Base-by-base conservation (phyloP, 2,329 filamentous ascomycete species). In the Waltergamsia citrina region DNA sequence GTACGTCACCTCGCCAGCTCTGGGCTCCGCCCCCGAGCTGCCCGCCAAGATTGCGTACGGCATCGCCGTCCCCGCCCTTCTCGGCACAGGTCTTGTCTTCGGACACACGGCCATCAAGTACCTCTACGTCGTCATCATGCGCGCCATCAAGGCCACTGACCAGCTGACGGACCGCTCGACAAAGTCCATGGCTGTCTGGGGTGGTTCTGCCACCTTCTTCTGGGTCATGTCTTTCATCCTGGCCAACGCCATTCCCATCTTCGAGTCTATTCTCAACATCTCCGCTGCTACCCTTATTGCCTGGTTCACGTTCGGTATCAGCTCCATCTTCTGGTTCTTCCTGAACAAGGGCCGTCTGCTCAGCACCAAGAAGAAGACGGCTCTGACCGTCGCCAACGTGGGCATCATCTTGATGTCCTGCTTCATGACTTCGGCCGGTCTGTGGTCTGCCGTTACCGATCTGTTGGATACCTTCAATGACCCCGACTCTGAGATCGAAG, bases 251-350 rank as follows among this genome's bases (percentile, higher is more conserved):
- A 53, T 59, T 36, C 56, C 56, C 34, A 45, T 57, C 28, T 59
- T 59, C 38, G 51, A 57, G 43, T 57, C 53, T 8, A 58, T 59
- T 43, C 37, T 59, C 25, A 49, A 51, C 20, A 56, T 59, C 27
- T 50, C 55, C 17, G 54, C 51, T 5, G 54, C 56, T 11, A 54
- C 52, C 19, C 52, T 53, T 38, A 51, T 57, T 32, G 52, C 54
- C 1, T 58, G 54, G 54, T 56, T 54, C 41, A 56, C 54, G 19
- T 57, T 57, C 43, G 54, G 55, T 34, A 47, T 57, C 45, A 50
- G 47, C 33, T 52, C 43, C 38, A 42, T 57, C 28, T 53, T 54
- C 38, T 57, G 53, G 55, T 50, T 57, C 44, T 50, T 53, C 43
- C 47, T 54, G 38, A 56, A 58, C 48, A 53, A 52, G 53, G 42